A percentile compares a stretch with the other conserved stretches of the same genome.
phyloP scores from a whole-genome alignment of 306 rosid genomes.

The Dalbergia cochinchinensis region DNA sequence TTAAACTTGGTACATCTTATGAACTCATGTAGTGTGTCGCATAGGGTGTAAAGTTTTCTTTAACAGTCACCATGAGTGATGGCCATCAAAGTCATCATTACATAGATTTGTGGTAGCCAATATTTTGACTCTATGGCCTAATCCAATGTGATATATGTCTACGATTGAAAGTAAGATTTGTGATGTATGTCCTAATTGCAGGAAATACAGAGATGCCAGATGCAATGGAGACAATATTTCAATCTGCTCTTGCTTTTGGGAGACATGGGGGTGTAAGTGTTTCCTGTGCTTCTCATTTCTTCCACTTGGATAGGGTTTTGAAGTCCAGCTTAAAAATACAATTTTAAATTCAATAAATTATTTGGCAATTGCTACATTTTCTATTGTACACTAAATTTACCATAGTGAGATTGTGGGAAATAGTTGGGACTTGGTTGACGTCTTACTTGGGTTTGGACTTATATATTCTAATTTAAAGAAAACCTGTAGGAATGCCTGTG shows the following conservation, averaged over 20 bases:
- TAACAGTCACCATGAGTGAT: not conserved
- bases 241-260: slow-evolving; percentile 93
- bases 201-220: slow-evolving; percentile 97
- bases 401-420: slow-evolving; percentile 4
- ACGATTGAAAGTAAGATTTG: not conserved
- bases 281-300: slow-evolving; percentile 39
- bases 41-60: not conserved
- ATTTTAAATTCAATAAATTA: slow-evolving; percentile 20
- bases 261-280: slow-evolving; percentile 90
- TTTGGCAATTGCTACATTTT: slow-evolving; percentile 27
- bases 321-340: slow-evolving; percentile 30
- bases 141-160: not conserved
- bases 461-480: not conserved
- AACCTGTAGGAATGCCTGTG: not conserved
- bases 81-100: slow-evolving; percentile 14
- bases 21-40: slow-evolving; percentile 7
- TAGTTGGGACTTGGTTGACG: slow-evolving; percentile 14
- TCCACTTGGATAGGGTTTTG: slow-evolving; percentile 16
- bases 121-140: slow-evolving; percentile 5
- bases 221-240: slow-evolving; percentile 98
- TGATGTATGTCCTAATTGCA: slow-evolving; percentile 51
- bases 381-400: slow-evolving; percentile 7
- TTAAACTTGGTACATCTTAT: slow-evolving; percentile 18
- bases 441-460: not conserved
- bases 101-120: slow-evolving; percentile 21